These are phyloP conservation scores for Combretum micranthum DNA, from an alignment of 345 rosid species.

Conservation along the genomic window DNA sequence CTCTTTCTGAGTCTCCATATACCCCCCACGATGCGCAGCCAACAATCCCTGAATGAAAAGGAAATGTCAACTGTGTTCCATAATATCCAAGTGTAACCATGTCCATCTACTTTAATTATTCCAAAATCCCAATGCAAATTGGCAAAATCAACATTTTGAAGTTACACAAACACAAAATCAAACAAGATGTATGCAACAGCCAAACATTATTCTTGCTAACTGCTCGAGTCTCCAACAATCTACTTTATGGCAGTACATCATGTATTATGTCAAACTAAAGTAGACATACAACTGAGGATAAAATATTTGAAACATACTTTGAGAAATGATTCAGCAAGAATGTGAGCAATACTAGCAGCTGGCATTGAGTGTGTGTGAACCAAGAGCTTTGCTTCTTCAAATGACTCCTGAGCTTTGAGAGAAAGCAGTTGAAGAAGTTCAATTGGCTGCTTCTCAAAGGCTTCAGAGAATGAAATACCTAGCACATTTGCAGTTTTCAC, in stretches of 20 bases:
- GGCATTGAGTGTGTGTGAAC: constrained; percentile 85
- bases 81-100: neutral
- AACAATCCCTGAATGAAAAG: constrained; percentile 61
- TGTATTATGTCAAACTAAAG: too few relatives aligned
- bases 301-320: constrained; percentile 40
- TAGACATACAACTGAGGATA: too few relatives aligned
- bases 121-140: too few relatives aligned
- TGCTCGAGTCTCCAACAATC: too few relatives aligned
- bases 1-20: constrained; percentile 90
- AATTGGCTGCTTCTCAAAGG: constrained; percentile 80
- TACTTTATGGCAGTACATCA: too few relatives aligned
- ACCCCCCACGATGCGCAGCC: constrained; percentile 99
- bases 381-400: constrained; percentile 80
- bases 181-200: too few relatives aligned
- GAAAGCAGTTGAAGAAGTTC: constrained; percentile 89
- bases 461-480: constrained; percentile 81
- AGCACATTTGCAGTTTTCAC: constrained; percentile 80
- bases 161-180: too few relatives aligned
- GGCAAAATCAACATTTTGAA: too few relatives aligned
- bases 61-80: neutral
- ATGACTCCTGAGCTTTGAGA: constrained; percentile 96
- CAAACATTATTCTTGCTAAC: too few relatives aligned
- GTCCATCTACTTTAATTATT: neutral
- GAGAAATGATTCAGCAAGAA: constrained; percentile 93
- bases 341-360: constrained; percentile 80